Evolutionary conservation across 78 protist genomes (phyloP).

Genomic region (Dictyostelium intermedium): DNA sequence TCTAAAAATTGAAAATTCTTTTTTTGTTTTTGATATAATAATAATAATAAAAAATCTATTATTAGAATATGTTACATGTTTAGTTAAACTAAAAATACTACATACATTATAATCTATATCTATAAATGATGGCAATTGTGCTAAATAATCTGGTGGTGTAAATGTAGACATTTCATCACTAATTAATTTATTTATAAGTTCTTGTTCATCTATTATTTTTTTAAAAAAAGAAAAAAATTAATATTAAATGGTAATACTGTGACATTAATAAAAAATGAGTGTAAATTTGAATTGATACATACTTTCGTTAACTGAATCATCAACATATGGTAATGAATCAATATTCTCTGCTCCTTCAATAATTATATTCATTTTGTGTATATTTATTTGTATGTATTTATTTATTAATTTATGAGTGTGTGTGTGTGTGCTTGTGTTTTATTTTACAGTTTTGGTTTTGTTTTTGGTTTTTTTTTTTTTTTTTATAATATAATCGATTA

Average conservation of each 20-base stretch:
- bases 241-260: background rate
- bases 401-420: background rate
- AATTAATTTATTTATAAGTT: conserved; percentile 26
- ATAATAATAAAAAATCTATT: background rate
- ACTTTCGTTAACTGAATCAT: conserved; percentile 39
- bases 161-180: conserved; percentile 55
- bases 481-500: background rate
- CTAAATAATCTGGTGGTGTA: conserved; percentile 56
- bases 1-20: conserved; percentile 54
- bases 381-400: background rate
- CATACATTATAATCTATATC: conserved; percentile 52
- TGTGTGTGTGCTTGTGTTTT: background rate
- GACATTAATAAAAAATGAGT: no score
- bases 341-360: conserved; percentile 42
- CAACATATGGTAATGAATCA: conserved; percentile 67
- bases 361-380: conserved; percentile 22
- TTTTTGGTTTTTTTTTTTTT: background rate
- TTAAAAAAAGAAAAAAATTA: no score
- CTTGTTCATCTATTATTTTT: conserved; percentile 40
- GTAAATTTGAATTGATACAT: background rate
- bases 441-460: background rate
- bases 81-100: background rate
- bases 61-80: background rate
- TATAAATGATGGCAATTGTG: conserved; percentile 35
- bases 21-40: background rate